Percentiles rank a stretch among this genome's conserved stretches.
These are phyloP conservation scores for Pleurotus salmoneostramineus DNA, from an alignment of 768 basidiomycete species.

Conservation along the genomic window DNA sequence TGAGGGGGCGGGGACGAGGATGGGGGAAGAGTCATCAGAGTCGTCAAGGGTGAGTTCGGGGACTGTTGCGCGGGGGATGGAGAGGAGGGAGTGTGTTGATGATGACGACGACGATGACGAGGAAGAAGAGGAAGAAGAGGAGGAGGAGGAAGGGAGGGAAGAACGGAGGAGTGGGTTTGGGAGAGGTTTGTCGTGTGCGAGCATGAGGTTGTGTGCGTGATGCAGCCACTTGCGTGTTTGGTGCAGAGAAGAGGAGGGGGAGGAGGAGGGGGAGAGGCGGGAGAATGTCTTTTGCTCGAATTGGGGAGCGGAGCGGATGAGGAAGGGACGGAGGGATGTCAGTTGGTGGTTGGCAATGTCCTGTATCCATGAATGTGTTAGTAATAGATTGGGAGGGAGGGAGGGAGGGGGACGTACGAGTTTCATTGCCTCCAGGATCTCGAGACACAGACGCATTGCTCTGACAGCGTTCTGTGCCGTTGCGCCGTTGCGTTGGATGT, in stretches of 20 bases:
- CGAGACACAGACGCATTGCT: conserved; percentile 80
- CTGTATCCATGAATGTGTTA: conserved; percentile 40
- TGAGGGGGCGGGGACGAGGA: neutral
- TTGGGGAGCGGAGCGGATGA: conserved; percentile 73
- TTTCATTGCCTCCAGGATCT: conserved; percentile 94
- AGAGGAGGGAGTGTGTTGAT: neutral
- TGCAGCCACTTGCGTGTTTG: conserved; percentile 63
- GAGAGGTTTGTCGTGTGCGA: conserved; percentile 34
- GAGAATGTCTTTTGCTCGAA: conserved; percentile 79
- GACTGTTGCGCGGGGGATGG: neutral
- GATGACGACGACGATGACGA: neutral
- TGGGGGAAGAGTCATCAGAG: neutral
- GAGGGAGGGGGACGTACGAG: conserved; percentile 51
- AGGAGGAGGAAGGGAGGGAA: neutral
- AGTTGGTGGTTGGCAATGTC: conserved; percentile 97
- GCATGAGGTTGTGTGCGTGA: conserved; percentile 43
- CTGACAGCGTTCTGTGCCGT: conserved; percentile 61
- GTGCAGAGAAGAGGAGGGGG: conserved; percentile 32
- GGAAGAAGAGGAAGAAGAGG: neutral
- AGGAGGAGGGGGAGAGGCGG: conserved; percentile 39
- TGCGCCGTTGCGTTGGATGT: conserved; percentile 50
- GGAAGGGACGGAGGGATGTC: conserved; percentile 86
- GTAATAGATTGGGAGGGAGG: conserved; percentile 6
- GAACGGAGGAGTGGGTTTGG: conserved; percentile 28
- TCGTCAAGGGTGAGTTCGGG: neutral